Percentiles rank a stretch among this genome's conserved stretches.
These are phyloP conservation scores for Pleurostoma richardsiae DNA, from an alignment of 2,329 filamentous ascomycete genomes.

Conservation along the genomic window DNA sequence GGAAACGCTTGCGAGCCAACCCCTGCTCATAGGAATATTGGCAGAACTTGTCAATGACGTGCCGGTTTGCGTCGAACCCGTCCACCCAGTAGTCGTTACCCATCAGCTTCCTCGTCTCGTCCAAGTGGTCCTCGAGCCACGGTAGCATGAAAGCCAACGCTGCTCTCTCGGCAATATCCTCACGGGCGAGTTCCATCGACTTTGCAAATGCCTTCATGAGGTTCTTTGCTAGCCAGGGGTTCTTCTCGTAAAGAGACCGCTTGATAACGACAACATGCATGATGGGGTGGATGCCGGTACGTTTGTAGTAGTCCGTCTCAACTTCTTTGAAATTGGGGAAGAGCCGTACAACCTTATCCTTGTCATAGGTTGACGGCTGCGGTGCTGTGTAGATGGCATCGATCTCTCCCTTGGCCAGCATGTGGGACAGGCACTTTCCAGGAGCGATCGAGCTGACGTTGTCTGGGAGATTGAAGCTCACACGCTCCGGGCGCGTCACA, in stretches of 20 bases:
- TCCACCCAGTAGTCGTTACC: constrained; percentile 26
- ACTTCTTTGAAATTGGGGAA: constrained; percentile 26
- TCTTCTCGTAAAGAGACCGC: constrained; percentile 16
- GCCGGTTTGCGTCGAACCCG: constrained; percentile 22
- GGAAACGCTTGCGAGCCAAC: too few relatives aligned
- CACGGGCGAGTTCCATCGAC: constrained; percentile 22
- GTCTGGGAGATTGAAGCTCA: constrained; percentile 5
- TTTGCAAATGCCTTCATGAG: constrained; percentile 25
- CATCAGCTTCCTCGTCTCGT: constrained; percentile 26
- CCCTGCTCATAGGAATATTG: too few relatives aligned
- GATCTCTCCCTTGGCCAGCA: constrained; percentile 26
- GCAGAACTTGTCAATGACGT: too few relatives aligned
- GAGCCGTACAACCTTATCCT: constrained; percentile 20
- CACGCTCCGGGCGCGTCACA: constrained; percentile 13
- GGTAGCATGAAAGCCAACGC: constrained; percentile 27
- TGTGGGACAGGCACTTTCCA: constrained; percentile 20
- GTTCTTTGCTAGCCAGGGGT: constrained; percentile 21
- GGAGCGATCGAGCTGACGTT: constrained; percentile 17
- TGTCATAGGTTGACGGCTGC: constrained; percentile 20
- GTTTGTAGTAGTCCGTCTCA: constrained; percentile 22
- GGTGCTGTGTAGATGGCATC: constrained; percentile 28
- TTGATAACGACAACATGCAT: constrained; percentile 7
- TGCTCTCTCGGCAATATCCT: constrained; percentile 17
- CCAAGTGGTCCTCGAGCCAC: constrained; percentile 22
- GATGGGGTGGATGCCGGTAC: constrained; percentile 3